phyloP scores from a whole-genome alignment of 31 red algal species.

The Asparagopsis taxiformis region DNA sequence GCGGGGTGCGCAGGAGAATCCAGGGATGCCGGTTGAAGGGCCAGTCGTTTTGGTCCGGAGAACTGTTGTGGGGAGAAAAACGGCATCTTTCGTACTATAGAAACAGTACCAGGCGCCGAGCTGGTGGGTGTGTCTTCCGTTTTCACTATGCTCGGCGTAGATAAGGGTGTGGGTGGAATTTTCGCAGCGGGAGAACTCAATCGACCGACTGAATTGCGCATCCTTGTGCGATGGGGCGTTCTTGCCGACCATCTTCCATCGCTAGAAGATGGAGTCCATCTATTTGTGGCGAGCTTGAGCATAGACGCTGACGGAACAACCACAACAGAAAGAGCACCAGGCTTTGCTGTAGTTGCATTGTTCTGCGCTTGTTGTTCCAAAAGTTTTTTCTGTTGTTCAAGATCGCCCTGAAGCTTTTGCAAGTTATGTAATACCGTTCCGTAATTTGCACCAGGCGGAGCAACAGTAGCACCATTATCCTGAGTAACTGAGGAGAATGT shows the following conservation, averaged over 20 bases:
- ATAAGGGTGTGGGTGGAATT: slow-evolving; percentile 34
- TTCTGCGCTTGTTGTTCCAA: slow-evolving; percentile 35
- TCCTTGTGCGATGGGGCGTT: slow-evolving; percentile 43
- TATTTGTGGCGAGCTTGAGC: slow-evolving; percentile 21
- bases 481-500: slow-evolving; percentile 30
- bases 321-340: slow-evolving; percentile 17
- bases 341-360: neutral
- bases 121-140: neutral
- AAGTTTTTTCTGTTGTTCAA: slow-evolving; percentile 37
- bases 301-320: slow-evolving; percentile 32
- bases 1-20: too few relatives aligned
- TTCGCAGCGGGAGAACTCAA: slow-evolving; percentile 6
- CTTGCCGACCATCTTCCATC: slow-evolving; percentile 3
- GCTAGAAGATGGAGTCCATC: slow-evolving; percentile 12
- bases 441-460: slow-evolving; percentile 60
- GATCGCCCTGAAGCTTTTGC: slow-evolving; percentile 24
- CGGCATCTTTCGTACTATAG: slow-evolving; percentile 11
- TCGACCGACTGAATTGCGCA: slow-evolving; percentile 30
- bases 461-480: slow-evolving; percentile 40
- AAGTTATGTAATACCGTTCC: slow-evolving; percentile 64
- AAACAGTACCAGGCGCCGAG: neutral
- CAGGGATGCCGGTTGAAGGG: slow-evolving; percentile 12
- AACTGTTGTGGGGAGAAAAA: slow-evolving; percentile 65
- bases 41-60: slow-evolving; percentile 16
- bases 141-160: neutral